Base-by-base conservation (phyloP, 1,284 basidiomycete species). In the Marasmius fiardii region DNA sequence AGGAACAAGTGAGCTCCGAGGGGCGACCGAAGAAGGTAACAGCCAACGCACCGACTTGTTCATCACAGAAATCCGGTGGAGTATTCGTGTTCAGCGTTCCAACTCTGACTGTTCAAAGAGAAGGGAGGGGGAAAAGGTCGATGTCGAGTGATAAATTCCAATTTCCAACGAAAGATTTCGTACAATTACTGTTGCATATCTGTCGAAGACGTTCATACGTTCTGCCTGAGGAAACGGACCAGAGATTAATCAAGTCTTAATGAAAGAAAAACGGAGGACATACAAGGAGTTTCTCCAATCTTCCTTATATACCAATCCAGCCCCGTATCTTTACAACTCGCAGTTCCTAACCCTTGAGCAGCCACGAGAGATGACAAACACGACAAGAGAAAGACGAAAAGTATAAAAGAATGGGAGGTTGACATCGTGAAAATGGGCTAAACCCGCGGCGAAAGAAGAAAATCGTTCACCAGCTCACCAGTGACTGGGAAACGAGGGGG, bases 201-300 rank as follows among this genome's bases (percentile, higher is more conserved):
- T 64, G 64, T 37, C 68, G 65, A 14, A 70, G 52, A 18, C 63
- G 59, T 44, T 68, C 64, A 55, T 70, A 70, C 0, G 68, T 69
- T 53, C 53, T 50, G 54, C 67, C 68, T 69, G 39, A 53, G 48
- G 16, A 1, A n/a, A 23, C 12, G 4, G 7, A 18, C n/a, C 24
- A 18, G 18, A 39, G 18, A 24, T 23, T 16, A 14, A 4, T 39
- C 37, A 39, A 14, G 28, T 23, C 5, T 10, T 12, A 20, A 35
- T 4, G 28, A 48, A 16, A 6, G 31, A 7, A 12, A 52, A 21
- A 26, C 10, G 12, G 8, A 18, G 4, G 10, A 53, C 66, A 56
- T 55, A 69, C 67, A 70, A 28, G 68, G 66, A 20, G 68, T 67
- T 57, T 70, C 68, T n/a, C 67, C 68, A 16, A 68, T 66, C 26